These are phyloP conservation scores for Colletotrichum plurivorum DNA, from an alignment of 2,329 filamentous ascomycete genomes.

Conservation along the genomic window DNA sequence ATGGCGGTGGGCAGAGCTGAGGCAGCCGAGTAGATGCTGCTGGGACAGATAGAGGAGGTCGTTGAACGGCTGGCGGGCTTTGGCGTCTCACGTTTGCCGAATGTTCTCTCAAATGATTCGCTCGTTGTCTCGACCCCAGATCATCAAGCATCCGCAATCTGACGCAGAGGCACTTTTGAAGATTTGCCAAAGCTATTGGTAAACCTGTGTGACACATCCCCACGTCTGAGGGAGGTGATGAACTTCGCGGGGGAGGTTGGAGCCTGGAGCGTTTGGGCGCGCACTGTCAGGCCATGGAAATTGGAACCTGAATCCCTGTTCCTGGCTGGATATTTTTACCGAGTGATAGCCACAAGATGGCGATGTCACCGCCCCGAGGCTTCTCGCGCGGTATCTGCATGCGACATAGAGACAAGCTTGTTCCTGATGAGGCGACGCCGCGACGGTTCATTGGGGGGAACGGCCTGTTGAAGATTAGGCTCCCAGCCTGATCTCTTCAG, in stretches of 20 bases:
- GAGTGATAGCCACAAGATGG: background rate
- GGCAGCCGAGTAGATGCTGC: background rate
- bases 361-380: too few relatives aligned
- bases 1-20: background rate
- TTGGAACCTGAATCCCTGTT: too few relatives aligned
- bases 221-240: background rate
- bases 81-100: too few relatives aligned
- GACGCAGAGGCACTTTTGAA: too few relatives aligned
- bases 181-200: slow-evolving; percentile 1
- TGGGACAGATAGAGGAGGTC: background rate
- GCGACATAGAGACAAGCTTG: background rate
- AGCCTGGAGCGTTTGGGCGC: background rate
- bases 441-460: background rate
- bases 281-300: background rate
- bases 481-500: background rate
- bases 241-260: background rate
- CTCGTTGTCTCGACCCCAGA: background rate
- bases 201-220: slow-evolving; percentile 12
- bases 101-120: too few relatives aligned
- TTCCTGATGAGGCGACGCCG: background rate
- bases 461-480: background rate
- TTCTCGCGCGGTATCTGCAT: background rate
- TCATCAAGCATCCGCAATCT: background rate
- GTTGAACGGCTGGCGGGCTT: background rate
- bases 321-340: too few relatives aligned